Base-by-base conservation (phyloP, 139 green algal species). In the Micractinium sp. region DNA sequence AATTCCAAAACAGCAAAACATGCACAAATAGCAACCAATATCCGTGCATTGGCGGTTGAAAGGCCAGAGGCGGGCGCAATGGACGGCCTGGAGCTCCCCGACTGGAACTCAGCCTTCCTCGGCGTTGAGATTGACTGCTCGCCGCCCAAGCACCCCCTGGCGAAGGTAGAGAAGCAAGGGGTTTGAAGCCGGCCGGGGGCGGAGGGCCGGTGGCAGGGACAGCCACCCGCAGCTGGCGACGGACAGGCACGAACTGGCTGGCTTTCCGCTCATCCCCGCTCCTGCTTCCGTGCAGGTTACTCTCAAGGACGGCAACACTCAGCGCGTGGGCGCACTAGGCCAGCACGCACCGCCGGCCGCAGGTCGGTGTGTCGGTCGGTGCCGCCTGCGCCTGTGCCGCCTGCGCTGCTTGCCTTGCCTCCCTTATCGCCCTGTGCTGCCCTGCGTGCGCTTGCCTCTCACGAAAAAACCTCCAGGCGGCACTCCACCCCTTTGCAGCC, bases 51-150 rank as follows among this genome's bases (percentile, higher is more conserved):
- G n/a, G n/a, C n/a, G n/a, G n/a, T 33, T 75, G 4, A 35, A 35
- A 38, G 31, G 7, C 29, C 16, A n/a, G n/a, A n/a, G n/a, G 71
- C 29, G 71, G 74, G 12, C 9, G 74, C 73, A 53, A 82, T 82
- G 76, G 76, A 81, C 23, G 39, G 23, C 53, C 61, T 93, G 31
- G 71, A 90, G 3, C 75, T 93, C 41, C 89, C 86, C 0, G 61
- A 91, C 53, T 93, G 91, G 91, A 93, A 90, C 38, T 35, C 73
- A 61, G 90, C 16, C 1, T 66, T 93, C 29, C 74, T 74, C 33
- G 16, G 75, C 41, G 35, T 79, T 53, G 74, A 78, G 38, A 63
- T 91, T n/a, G 89, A 91, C 15, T 82, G 73, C 61, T 84, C 47
- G 5, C 73, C 73, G 1, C 31, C 35, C 33, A 82, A 82, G 73